Percentiles rank a stretch among this genome's conserved stretches.
These are phyloP conservation scores for Penicillium sp. DNA, from an alignment of 2,329 filamentous ascomycete genomes.

Conservation along the genomic window DNA sequence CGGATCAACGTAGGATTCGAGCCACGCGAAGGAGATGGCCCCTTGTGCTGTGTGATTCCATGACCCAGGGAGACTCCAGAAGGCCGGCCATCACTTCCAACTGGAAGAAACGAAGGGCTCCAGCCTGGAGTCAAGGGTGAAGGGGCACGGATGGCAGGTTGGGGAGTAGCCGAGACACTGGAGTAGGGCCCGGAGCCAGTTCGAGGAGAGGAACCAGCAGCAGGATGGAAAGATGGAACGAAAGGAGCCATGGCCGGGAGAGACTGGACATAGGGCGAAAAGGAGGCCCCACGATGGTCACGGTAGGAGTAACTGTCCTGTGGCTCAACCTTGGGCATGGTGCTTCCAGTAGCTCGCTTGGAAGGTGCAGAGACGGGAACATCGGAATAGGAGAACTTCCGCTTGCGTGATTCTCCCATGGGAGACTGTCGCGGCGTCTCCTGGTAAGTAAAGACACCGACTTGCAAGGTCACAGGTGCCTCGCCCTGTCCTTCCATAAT, in stretches of 20 bases:
- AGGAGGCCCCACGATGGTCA: constrained; percentile 45
- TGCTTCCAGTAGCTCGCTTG: constrained; percentile 45
- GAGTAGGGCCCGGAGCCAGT: constrained; percentile 41
- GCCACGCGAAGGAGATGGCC: constrained; percentile 42
- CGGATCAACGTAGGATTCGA: constrained; percentile 59
- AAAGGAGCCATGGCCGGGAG: constrained; percentile 41
- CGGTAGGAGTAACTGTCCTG: constrained; percentile 53
- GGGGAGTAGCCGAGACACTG: constrained; percentile 35
- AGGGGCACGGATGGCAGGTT: constrained; percentile 44
- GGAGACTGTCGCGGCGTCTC: constrained; percentile 41
- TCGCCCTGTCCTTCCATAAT: constrained; percentile 55
- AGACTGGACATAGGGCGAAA: constrained; percentile 48
- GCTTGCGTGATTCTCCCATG: constrained; percentile 47
- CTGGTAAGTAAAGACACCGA: constrained; percentile 59
- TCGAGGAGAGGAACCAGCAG: constrained; percentile 38
- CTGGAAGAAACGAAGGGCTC: constrained; percentile 45
- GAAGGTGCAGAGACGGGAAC: constrained; percentile 44
- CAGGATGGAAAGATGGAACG: constrained; percentile 31
- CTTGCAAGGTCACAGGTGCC: constrained; percentile 47
- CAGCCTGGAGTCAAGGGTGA: constrained; percentile 46
- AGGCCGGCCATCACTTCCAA: constrained; percentile 42
- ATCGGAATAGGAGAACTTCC: constrained; percentile 51
- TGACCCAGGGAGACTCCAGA: constrained; percentile 37
- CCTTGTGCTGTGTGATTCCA: constrained; percentile 33
- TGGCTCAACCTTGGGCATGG: constrained; percentile 45